These are phyloP conservation scores for Chrysanthemum lavandulifolium DNA, from an alignment of 129 eudicot species.

Conservation along the genomic window DNA sequence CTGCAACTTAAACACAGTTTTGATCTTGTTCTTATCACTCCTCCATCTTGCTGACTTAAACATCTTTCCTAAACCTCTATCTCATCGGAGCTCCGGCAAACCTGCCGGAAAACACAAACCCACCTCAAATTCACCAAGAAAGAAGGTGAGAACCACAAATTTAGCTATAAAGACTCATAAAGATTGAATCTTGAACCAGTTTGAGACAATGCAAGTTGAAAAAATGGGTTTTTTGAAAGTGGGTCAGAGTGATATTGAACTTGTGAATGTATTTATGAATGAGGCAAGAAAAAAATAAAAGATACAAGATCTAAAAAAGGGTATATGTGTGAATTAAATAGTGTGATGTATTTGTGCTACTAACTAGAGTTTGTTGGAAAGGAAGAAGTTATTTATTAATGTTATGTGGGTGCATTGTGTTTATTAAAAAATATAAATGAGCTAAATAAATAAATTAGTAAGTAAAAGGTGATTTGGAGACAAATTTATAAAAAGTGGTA, in stretches of 20 bases:
- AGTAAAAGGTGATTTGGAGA: conserved; percentile 14
- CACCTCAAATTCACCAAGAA: conserved; percentile 20
- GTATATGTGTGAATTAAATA: not conserved
- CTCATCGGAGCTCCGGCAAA: conserved; percentile 63
- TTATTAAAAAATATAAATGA: too few species aligned
- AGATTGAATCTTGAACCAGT: conserved; percentile 13
- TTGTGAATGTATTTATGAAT: conserved; percentile 50
- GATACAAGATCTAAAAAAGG: conserved; percentile 36
- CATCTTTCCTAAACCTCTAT: conserved; percentile 41
- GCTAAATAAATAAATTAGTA: conserved; percentile 5
- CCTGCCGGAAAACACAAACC: conserved; percentile 22
- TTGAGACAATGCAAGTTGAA: conserved; percentile 35
- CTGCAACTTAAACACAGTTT: conserved; percentile 74
- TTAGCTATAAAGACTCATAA: too few species aligned
- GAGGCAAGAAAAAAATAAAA: conserved; percentile 19
- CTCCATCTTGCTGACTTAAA: conserved; percentile 88
- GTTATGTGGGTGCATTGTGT: too few species aligned
- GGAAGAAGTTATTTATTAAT: conserved; percentile 18
- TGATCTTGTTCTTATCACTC: conserved; percentile 89
- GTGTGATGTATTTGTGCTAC: not conserved
- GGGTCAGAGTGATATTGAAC: conserved; percentile 10
- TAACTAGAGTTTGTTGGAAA: conserved; percentile 29
- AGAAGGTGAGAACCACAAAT: conserved; percentile 29
- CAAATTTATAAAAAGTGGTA: conserved; percentile 13
- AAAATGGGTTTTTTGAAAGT: not conserved